Evolutionary conservation across 306 rosid genomes (phyloP).

Genomic region (Hippophae rhamnoides): DNA sequence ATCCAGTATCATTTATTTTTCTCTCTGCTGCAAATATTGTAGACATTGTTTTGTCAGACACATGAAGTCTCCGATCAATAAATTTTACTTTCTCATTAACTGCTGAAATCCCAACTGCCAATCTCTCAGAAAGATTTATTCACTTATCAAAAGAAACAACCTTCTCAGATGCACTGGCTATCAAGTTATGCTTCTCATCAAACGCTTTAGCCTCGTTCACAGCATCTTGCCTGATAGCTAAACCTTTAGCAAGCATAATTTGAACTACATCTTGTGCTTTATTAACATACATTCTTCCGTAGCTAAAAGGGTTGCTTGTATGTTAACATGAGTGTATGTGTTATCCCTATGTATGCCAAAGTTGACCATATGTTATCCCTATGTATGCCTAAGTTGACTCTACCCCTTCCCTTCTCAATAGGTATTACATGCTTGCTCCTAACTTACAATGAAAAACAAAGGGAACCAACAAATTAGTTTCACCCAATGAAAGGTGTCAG

Average conservation of each 20-base stretch:
- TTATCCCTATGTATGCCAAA: too few relatives aligned
- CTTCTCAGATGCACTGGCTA: constrained; percentile 80
- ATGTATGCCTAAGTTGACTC: too few relatives aligned
- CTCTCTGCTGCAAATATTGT: constrained; percentile 83
- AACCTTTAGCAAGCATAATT: constrained; percentile 66
- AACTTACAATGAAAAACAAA: neutral
- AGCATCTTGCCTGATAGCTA: constrained; percentile 78
- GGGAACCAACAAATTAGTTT: too few relatives aligned
- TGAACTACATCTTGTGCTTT: constrained; percentile 79
- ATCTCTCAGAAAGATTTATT: constrained; percentile 72
- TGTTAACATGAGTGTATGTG: too few relatives aligned
- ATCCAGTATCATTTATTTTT: constrained; percentile 76
- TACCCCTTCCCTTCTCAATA: too few relatives aligned
- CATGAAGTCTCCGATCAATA: constrained; percentile 80
- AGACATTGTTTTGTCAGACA: constrained; percentile 90
- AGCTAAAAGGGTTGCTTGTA: constrained; percentile 16
- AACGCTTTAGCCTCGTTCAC: constrained; percentile 90
- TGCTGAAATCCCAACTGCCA: constrained; percentile 64
- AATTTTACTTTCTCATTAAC: constrained; percentile 87
- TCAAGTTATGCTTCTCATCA: constrained; percentile 82
- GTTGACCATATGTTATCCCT: neutral
- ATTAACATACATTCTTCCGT: constrained; percentile 57
- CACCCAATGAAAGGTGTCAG: too few relatives aligned
- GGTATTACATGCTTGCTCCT: too few relatives aligned
- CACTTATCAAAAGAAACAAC: constrained; percentile 71